A percentile compares a stretch with the other conserved stretches of the same genome.
phyloP scores from a whole-genome alignment of 805 yeast genomes.

The Komagataella populi region DNA sequence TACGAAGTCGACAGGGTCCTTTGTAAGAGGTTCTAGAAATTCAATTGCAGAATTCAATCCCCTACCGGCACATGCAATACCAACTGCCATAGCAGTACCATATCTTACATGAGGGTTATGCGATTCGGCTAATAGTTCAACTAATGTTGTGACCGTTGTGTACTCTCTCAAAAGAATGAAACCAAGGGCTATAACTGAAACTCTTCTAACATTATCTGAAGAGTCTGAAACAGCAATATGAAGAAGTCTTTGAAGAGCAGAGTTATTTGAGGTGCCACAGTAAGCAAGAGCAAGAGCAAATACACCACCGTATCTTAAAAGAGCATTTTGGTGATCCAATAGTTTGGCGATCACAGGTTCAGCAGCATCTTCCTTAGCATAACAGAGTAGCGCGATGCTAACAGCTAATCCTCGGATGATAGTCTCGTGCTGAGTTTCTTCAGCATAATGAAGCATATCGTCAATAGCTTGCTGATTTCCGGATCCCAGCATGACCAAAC shows the following conservation, averaged over 20 bases:
- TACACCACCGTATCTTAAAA: conserved; percentile 91
- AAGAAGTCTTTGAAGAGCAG: conserved; percentile 71
- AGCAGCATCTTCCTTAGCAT: conserved; percentile 76
- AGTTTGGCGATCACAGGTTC: conserved; percentile 53
- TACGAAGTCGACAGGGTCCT: conserved; percentile 92
- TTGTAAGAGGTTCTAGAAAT: conserved; percentile 81
- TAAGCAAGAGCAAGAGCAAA: conserved; percentile 90
- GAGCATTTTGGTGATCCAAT: conserved; percentile 63
- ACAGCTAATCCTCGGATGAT: conserved; percentile 88
- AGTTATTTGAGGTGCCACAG: conserved; percentile 89
- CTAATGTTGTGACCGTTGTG: conserved; percentile 89
- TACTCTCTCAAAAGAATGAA: conserved; percentile 84
- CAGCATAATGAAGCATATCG: conserved; percentile 85
- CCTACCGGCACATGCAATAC: conserved; percentile 94
- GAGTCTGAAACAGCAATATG: conserved; percentile 96
- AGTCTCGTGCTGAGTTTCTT: conserved; percentile 92
- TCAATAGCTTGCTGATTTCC: conserved; percentile 52
- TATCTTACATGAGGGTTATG: conserved; percentile 97
- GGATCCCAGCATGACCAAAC: conserved; percentile 88
- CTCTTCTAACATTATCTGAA: conserved; percentile 91
- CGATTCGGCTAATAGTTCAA: conserved; percentile 81
- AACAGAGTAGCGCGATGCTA: conserved; percentile 77
- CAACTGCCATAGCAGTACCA: conserved; percentile 95
- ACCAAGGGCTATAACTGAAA: conserved; percentile 85
- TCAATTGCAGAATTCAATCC: conserved; percentile 81